Base-by-base conservation (phyloP, 164 flowering plant species). In the Stephania cephalantha region DNA sequence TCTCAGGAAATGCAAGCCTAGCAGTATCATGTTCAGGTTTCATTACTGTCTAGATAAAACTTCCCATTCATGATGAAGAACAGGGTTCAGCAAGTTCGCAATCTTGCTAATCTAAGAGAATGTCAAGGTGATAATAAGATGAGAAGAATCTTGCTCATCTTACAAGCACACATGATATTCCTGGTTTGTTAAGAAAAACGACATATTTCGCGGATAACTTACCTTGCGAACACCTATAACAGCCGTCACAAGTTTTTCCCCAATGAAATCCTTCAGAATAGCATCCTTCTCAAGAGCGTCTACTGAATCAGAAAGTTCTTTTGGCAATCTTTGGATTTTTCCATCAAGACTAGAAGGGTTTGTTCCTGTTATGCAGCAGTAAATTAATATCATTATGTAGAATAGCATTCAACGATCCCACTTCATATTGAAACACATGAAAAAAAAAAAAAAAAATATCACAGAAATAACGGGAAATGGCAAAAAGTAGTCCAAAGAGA, bases 181-280 rank as follows among this genome's bases (percentile, higher is more conserved):
- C 63, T 4, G 1, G 17, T 55, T 55, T 55, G 15, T 12, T 55
- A 15, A 55, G 63, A 15, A 55, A 55, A 55, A 1, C 17, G n/a
- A 55, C 6, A 55, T 55, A 55, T 55, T 55, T 45, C 2, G 65
- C 65, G 58, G 12, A 45, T 35, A 67, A 81, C 78, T 46, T 86
- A 92, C 99, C 97, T 91, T 89, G 65, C 98, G 90, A 74, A 92
- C 85, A 63, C 90, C 99, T 71, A 74, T 83, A 55, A 96, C 84
- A 78, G 95, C 94, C 46, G 85, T 80, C 68, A 85, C 64, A 78
- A 94, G 89, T 83, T 90, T 89, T 76, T 91, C 90, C 74, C 93
- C 98, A 46, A 92, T 79, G 9, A 92, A 71, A 44, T 89, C 90
- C 53, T 80, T 82, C 75, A 96, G 71, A 68, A 84, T 70, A 42